These are phyloP conservation scores for Aspergillus coremiiformis DNA, from an alignment of 495 filamentous ascomycete species.

Conservation along the genomic window DNA sequence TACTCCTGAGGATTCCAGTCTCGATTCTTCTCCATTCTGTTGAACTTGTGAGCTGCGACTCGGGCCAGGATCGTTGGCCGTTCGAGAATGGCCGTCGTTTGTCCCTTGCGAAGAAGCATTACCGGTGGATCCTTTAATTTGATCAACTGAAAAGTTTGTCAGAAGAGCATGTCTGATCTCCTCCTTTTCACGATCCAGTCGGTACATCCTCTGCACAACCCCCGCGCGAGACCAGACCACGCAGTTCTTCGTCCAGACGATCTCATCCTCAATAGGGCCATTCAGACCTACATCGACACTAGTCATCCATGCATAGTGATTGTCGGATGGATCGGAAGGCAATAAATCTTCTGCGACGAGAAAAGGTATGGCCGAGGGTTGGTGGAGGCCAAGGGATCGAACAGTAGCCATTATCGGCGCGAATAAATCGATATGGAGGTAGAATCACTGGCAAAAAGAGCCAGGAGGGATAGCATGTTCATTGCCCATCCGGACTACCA, in stretches of 20 bases:
- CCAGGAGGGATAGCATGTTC: conserved; percentile 15
- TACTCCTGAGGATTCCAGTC: conserved; percentile 8
- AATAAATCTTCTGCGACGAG: conserved; percentile 77
- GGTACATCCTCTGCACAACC: conserved; percentile 78
- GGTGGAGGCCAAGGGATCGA: conserved; percentile 79
- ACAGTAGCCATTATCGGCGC: conserved; percentile 68
- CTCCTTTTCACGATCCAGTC: conserved; percentile 80
- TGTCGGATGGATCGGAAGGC: conserved; percentile 54
- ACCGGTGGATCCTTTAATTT: conserved; percentile 17
- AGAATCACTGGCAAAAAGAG: conserved; percentile 15
- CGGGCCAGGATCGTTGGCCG: conserved; percentile 2
- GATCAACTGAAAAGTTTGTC: conserved; percentile 62
- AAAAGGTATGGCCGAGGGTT: conserved; percentile 73
- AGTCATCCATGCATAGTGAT: conserved; percentile 66
- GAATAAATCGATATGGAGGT: conserved; percentile 21
- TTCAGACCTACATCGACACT: conserved; percentile 37
- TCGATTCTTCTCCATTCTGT: conserved; percentile 10
- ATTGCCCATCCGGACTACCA: conserved; percentile 1
- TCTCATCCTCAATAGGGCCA: conserved; percentile 62
- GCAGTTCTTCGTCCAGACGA: conserved; percentile 72
- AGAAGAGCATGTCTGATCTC: conserved; percentile 75
- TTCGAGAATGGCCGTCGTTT: neutral
- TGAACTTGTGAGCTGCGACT: conserved; percentile 14
- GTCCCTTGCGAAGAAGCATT: neutral
- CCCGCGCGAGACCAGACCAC: conserved; percentile 90